Evolutionary conservation across 1,139 yeast genomes (phyloP).

Genomic region (Candida dubliniensis): DNA sequence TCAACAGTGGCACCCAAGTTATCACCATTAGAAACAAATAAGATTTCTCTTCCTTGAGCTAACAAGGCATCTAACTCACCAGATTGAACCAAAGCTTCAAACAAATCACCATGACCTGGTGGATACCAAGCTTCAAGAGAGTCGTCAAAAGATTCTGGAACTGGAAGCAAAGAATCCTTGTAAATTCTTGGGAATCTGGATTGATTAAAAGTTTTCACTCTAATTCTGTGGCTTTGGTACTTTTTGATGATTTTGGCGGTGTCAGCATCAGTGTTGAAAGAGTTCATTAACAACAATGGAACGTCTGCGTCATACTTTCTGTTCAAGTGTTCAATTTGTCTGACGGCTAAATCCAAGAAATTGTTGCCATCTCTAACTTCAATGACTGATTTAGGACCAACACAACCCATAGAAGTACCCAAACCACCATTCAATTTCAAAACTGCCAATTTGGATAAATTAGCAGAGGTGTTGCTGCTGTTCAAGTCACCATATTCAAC

Average conservation of each 20-base stretch:
- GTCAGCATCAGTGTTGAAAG: constrained; percentile 95
- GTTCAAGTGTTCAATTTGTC: constrained; percentile 95
- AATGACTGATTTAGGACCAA: constrained; percentile 96
- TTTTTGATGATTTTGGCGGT: constrained; percentile 94
- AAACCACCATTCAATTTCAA: constrained; percentile 96
- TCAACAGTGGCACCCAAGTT: constrained; percentile 98
- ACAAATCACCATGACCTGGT: constrained; percentile 98
- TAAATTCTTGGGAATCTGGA: constrained; percentile 94
- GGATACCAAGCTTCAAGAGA: constrained; percentile 92
- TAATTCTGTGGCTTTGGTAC: constrained; percentile 94
- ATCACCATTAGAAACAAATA: constrained; percentile 97
- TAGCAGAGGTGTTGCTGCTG: constrained; percentile 35
- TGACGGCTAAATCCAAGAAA: constrained; percentile 88
- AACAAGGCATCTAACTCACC: constrained; percentile 91
- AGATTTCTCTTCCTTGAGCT: constrained; percentile 90
- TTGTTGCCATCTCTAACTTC: constrained; percentile 99
- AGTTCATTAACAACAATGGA: constrained; percentile 95
- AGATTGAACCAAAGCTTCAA: constrained; percentile 83
- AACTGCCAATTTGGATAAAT: constrained; percentile 85
- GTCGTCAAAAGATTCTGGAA: constrained; percentile 76
- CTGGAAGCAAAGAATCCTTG: constrained; percentile 93
- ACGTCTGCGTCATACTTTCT: constrained; percentile 90
- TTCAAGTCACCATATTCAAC: constrained; percentile 64
- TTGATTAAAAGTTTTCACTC: constrained; percentile 95
- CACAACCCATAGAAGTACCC: constrained; percentile 99